Evolutionary conservation across 2,329 filamentous ascomycete genomes (phyloP).

Genomic region (Myriosclerotinia duriaeana): DNA sequence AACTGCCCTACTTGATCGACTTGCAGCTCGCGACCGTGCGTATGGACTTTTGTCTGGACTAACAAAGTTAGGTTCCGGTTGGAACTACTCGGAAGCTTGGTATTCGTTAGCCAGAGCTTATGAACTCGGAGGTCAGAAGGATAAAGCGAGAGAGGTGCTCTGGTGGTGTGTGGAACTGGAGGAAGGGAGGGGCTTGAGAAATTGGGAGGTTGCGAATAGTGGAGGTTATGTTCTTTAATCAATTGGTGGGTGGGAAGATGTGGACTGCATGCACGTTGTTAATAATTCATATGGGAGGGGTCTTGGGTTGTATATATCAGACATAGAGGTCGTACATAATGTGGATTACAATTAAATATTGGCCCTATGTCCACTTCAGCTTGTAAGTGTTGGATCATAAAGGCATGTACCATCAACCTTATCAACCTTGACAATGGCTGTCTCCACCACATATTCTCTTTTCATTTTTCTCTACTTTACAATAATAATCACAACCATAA

Average conservation of each 20-base stretch:
- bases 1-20: constrained; percentile 55
- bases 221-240: constrained; percentile 44
- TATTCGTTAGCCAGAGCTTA: constrained; percentile 82
- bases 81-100: constrained; percentile 95
- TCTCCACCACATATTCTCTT: no score
- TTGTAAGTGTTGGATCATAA: neutral
- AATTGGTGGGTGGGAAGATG: neutral
- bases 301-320: constrained; percentile 1
- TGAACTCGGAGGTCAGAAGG: constrained; percentile 79
- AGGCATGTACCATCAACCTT: no score
- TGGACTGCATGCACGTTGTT: neutral
- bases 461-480: no score
- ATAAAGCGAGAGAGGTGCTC: constrained; percentile 86
- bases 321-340: neutral
- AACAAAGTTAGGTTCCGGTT: constrained; percentile 81
- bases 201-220: constrained; percentile 71
- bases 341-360: neutral
- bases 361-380: neutral
- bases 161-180: constrained; percentile 99
- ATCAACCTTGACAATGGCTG: no score
- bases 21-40: constrained; percentile 88
- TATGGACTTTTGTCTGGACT: constrained; percentile 78
- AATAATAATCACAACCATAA: no score
- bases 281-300: neutral
- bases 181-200: constrained; percentile 75